These are phyloP conservation scores for Calonectria hawksworthii DNA, from an alignment of 2,329 filamentous ascomycete genomes.

Conservation along the genomic window DNA sequence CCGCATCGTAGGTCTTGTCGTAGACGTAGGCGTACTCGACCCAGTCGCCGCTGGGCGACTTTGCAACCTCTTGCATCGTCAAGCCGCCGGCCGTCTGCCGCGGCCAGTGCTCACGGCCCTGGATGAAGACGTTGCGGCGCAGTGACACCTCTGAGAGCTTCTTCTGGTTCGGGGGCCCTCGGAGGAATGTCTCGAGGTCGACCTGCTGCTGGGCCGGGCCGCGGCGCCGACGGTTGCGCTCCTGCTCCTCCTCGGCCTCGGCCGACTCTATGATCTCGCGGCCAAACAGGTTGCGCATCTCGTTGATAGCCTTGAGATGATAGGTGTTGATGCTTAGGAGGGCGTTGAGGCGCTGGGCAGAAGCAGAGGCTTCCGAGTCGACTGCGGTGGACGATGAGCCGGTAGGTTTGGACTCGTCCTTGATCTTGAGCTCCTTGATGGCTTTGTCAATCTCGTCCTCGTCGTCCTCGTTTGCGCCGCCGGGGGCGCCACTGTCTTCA, in stretches of 20 bases:
- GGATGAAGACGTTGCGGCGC: slow-evolving; percentile 85
- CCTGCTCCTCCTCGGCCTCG: slow-evolving; percentile 62
- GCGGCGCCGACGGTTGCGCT: slow-evolving; percentile 54
- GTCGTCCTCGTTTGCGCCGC: slow-evolving; percentile 38
- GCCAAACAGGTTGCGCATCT: slow-evolving; percentile 81
- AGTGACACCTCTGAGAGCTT: slow-evolving; percentile 79
- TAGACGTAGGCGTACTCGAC: slow-evolving; percentile 84
- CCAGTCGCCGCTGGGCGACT: slow-evolving; percentile 65
- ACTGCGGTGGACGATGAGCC: neutral
- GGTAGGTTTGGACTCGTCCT: slow-evolving; percentile 25
- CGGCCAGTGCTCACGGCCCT: slow-evolving; percentile 91
- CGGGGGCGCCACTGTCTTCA: neutral
- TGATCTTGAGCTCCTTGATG: slow-evolving; percentile 63
- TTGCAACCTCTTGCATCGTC: slow-evolving; percentile 76
- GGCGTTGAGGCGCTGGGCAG: slow-evolving; percentile 50
- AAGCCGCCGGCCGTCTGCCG: slow-evolving; percentile 83
- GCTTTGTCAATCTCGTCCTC: slow-evolving; percentile 71
- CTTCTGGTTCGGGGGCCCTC: slow-evolving; percentile 67
- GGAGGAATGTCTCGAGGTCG: slow-evolving; percentile 70
- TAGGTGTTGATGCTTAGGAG: slow-evolving; percentile 71
- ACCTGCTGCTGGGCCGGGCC: slow-evolving; percentile 62
- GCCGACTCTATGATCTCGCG: slow-evolving; percentile 70
- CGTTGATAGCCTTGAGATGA: slow-evolving; percentile 87
- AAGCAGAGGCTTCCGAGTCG: slow-evolving; percentile 19
- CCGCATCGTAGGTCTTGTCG: slow-evolving; percentile 77